phyloP scores from a whole-genome alignment of 2,329 filamentous ascomycete genomes.

The Clonostachys rhizophaga region DNA sequence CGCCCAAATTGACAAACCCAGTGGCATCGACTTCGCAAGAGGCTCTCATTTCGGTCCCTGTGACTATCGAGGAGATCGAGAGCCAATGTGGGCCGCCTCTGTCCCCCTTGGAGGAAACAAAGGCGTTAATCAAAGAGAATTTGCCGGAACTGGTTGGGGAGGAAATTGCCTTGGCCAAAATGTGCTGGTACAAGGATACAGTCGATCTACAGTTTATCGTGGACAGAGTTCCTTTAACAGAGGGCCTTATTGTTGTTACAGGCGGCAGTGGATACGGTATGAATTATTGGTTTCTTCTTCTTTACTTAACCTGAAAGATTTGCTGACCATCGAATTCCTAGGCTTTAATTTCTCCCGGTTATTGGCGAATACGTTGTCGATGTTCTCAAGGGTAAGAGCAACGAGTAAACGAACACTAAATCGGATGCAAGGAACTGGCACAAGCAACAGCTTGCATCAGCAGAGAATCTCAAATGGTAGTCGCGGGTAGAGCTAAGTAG shows the following conservation, averaged over 20 bases:
- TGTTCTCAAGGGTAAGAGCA: conserved; percentile 2
- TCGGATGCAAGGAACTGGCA: too few species aligned
- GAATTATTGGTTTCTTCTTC: too few species aligned
- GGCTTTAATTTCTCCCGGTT: conserved; percentile 44
- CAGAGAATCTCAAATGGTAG: too few species aligned
- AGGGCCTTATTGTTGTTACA: conserved; percentile 52
- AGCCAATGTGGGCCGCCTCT: conserved; percentile 5
- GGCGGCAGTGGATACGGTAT: conserved; percentile 56
- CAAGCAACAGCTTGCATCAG: too few species aligned
- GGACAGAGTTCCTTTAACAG: conserved; percentile 43
- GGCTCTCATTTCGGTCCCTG: conserved; percentile 9
- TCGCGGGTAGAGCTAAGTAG: too few species aligned
- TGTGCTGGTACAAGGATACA: conserved; percentile 8
- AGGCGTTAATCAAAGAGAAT: conserved; percentile 27
- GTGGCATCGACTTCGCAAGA: conserved; percentile 27
- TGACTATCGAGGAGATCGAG: too few species aligned
- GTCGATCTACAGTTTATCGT: conserved; percentile 12
- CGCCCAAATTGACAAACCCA: conserved; percentile 30
- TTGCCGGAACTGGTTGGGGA: conserved; percentile 34
- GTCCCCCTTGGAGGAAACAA: conserved; percentile 12
- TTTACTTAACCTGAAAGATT: too few species aligned
- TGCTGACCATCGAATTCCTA: too few species aligned
- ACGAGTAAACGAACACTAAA: not conserved
- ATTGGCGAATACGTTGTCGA: conserved; percentile 5
- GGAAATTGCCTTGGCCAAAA: conserved; percentile 28